Evolutionary conservation across 1,284 basidiomycete species (phyloP).

Genomic region (Heterobasidion occidentale): DNA sequence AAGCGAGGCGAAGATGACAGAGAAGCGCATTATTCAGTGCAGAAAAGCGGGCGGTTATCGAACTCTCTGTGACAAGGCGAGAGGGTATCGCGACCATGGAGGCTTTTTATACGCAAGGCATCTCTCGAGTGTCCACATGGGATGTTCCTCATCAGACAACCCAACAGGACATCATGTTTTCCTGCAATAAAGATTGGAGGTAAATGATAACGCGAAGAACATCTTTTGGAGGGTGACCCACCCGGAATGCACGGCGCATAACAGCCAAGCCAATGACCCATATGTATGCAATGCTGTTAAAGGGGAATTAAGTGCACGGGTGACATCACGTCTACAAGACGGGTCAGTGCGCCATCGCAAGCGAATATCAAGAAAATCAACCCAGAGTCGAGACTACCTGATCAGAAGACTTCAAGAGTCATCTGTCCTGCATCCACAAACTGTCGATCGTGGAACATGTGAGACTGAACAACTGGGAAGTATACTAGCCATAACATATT

Average conservation of each 20-base stretch:
- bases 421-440: no score
- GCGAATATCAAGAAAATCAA: neutral
- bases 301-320: neutral
- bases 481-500: no score
- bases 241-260: neutral
- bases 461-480: no score
- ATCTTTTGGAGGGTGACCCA: neutral
- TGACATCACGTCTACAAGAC: neutral
- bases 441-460: no score
- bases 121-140: neutral
- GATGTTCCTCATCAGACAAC: neutral
- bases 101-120: neutral
- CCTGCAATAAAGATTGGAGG: no score
- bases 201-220: neutral
- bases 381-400: neutral
- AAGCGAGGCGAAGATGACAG: slow-evolving; percentile 16
- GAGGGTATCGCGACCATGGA: no score
- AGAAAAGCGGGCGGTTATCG: neutral
- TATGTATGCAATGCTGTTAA: neutral
- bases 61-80: neutral
- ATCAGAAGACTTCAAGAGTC: no score
- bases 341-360: neutral
- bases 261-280: neutral
- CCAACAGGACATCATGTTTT: no score
- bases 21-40: slow-evolving; percentile 17